These are phyloP conservation scores for Leishmania amazonensis DNA, from an alignment of 208 protist genomes.

Conservation along the genomic window DNA sequence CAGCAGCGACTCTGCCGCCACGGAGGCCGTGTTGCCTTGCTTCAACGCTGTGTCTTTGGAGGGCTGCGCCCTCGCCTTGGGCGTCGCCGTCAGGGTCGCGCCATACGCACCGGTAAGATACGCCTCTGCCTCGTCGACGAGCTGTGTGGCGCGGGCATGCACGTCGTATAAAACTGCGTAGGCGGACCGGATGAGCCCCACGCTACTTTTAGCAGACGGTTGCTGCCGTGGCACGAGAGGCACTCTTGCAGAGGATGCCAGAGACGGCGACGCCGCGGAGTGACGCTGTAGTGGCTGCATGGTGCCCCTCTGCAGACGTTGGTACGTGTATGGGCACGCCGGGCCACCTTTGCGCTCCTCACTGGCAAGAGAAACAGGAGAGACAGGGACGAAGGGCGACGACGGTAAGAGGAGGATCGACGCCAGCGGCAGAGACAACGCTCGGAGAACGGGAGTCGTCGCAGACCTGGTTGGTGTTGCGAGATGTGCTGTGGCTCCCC, in stretches of 20 bases:
- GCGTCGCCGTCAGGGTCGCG: background rate
- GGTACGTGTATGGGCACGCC: background rate
- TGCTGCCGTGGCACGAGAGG: background rate
- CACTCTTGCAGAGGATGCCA: background rate
- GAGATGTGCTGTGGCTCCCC: background rate
- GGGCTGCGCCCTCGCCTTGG: background rate
- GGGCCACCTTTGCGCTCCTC: background rate
- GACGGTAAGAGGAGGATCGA: background rate
- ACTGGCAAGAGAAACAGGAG: background rate
- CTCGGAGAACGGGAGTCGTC: background rate
- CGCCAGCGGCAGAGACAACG: background rate
- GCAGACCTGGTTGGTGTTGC: background rate
- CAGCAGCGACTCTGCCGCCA: slow-evolving; percentile 8
- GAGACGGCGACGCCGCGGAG: background rate
- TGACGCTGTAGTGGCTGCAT: slow-evolving; percentile 7
- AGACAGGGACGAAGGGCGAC: background rate
- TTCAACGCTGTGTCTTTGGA: background rate
- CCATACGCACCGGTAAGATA: slow-evolving; percentile 4
- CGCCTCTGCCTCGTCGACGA: slow-evolving; percentile 7
- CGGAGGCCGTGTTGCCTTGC: background rate
- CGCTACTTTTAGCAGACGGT: background rate
- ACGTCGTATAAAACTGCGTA: slow-evolving; percentile 12
- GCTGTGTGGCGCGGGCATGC: slow-evolving; percentile 5
- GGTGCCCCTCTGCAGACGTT: background rate
- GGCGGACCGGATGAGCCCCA: background rate